Evolutionary conservation across 495 filamentous ascomycete genomes (phyloP), one percentile per base, ranked within the genome.

Genomic region (Penicillium silybi): DNA sequence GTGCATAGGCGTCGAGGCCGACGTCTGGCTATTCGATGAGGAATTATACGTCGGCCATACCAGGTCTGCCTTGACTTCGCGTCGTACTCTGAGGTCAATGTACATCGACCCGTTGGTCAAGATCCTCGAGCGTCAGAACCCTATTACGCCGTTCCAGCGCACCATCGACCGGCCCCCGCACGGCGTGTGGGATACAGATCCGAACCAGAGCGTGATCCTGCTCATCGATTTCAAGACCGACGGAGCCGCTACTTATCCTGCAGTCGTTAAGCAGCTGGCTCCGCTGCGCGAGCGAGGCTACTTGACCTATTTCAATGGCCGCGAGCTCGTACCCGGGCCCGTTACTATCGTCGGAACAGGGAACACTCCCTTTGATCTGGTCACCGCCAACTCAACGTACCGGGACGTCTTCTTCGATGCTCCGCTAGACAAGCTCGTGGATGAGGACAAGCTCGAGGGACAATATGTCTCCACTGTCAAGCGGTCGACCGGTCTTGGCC

Each of bases 331-430:
- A 44, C 54, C 57, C 5, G 71, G 86, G 2, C 83, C 85, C 4
- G 62, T 96, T 13, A 95, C 89, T 2, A 80, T 95, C 0, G 84
- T 95, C 15, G 88, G 82, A 7, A 92, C 90, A 1, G 90, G 90
- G 7, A 85, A 86, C 57, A 80, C 88, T 0, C 87, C 89, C 0
- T 90, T 93, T 62, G 77, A 87, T 38, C 60, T 72, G 16, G 66
- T 87, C 18, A 69, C 71, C 19, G 66, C 73, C 19, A 70, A 77
- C 43, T 46, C 65, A 6, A 70, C 72, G 0, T 69, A 74, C 48
- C 71, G 83, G 18, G 77, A 84, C 60, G 77, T 80, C 41, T 87
- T 87, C 75, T 86, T 77, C 63, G 84, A 87, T 53, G 83, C 79
- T 0, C 81, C 80, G 4, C 73, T 86, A 5, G 65, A 73, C 41